A percentile compares a stretch with the other conserved stretches of the same genome.
These are phyloP conservation scores for Fusarium albosuccineum DNA, from an alignment of 2,329 filamentous ascomycete species.

Conservation along the genomic window DNA sequence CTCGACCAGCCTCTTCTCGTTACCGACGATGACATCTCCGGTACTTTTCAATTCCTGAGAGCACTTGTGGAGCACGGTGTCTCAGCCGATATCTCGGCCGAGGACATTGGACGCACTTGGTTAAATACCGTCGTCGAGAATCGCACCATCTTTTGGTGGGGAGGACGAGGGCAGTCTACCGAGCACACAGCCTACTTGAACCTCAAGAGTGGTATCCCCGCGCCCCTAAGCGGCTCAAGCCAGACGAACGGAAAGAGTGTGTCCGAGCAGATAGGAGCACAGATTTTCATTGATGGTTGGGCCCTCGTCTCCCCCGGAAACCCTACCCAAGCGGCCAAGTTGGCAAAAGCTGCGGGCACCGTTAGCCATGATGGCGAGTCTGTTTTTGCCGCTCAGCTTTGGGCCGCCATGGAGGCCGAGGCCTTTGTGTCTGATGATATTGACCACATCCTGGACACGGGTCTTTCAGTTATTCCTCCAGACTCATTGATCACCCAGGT, in stretches of 20 bases:
- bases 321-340: slow-evolving; percentile 46
- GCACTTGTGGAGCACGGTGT: slow-evolving; percentile 14
- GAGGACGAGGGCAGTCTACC: slow-evolving; percentile 9
- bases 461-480: slow-evolving; percentile 44
- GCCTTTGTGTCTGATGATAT: slow-evolving; percentile 51
- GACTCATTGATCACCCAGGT: slow-evolving; percentile 47
- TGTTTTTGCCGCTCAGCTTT: slow-evolving; percentile 53
- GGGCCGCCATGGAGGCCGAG: slow-evolving; percentile 56
- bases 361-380: slow-evolving; percentile 56
- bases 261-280: slow-evolving; percentile 41
- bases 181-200: slow-evolving; percentile 14
- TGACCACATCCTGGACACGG: slow-evolving; percentile 49
- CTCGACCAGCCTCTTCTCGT: slow-evolving; percentile 10
- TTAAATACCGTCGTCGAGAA: slow-evolving; percentile 11
- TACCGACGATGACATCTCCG: slow-evolving; percentile 15
- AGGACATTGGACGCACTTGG: slow-evolving; percentile 16
- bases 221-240: slow-evolving; percentile 4
- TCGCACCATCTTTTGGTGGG: slow-evolving; percentile 15
- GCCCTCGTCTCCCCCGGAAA: slow-evolving; percentile 50
- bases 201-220: slow-evolving; percentile 11
- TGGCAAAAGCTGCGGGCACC: slow-evolving; percentile 49
- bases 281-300: slow-evolving; percentile 57
- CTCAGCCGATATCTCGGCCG: slow-evolving; percentile 2
- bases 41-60: slow-evolving; percentile 12
- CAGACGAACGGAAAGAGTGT: neutral